Evolutionary conservation across 169 alveolate genomes (phyloP), one percentile per base, ranked within the genome.

Genomic region (Eimeria acervulina): DNA sequence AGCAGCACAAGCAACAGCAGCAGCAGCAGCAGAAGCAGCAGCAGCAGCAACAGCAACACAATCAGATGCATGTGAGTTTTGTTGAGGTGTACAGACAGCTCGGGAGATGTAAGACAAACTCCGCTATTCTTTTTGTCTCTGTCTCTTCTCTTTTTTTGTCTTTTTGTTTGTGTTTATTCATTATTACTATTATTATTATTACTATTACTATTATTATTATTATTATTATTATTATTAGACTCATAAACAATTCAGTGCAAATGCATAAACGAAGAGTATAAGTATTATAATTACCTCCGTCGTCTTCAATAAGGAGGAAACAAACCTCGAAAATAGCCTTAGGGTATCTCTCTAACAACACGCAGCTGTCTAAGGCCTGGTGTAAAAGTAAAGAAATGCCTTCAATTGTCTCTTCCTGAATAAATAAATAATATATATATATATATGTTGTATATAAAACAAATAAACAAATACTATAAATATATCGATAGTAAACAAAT

Each of bases 231-330:
- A 47, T 47, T 47, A 47, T 7, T 47, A 47, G 5, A 47, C 5
- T 44, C 12, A 47, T 7, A 47, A 81, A 40, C 91, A 38, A 81
- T 7, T 36, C 90, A 36, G 17, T 26, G 3, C 12, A 61, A 4
- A 3, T n/a, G 7, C 5, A 26, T 26, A 13, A n/a, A n/a, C n/a
- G n/a, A n/a, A n/a, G n/a, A n/a, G n/a, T n/a, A n/a, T n/a, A n/a
- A n/a, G n/a, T n/a, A n/a, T n/a, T n/a, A n/a, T n/a, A n/a, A n/a
- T 74, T 52, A 89, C 97, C 97, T 59, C 97, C 97, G 51, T 87
- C 95, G 36, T 95, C 97, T 76, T 95, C 97, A 7, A 95, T 47
- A 0, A 95, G 51, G n/a, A 90, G 10, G 10, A 87, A 26, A 21
- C 55, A 76, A 0, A 95, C 92, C 36, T 89, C 97, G 2, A 95